phyloP scores from a whole-genome alignment of 345 rosid genomes.

The Gynandropsis gynandra region DNA sequence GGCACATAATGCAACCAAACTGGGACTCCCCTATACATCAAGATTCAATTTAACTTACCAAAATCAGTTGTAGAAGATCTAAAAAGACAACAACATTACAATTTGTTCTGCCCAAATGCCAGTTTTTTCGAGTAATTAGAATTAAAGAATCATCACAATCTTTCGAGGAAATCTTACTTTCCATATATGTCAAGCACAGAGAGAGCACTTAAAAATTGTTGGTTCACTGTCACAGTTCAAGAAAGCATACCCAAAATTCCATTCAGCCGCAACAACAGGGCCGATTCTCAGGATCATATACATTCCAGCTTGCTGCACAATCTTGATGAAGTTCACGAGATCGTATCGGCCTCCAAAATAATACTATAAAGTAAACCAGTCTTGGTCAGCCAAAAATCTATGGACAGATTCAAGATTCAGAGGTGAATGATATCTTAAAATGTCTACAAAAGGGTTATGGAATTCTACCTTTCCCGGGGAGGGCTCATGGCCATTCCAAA shows the following conservation, averaged over 20 bases:
- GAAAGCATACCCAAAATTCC: constrained; percentile 69
- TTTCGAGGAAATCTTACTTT: too few relatives aligned
- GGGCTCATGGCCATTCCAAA: constrained; percentile 92
- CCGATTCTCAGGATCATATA: constrained; percentile 92
- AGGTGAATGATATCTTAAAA: background rate
- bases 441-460: background rate
- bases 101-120: too few relatives aligned
- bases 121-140: too few relatives aligned
- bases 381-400: background rate
- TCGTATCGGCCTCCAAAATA: constrained; percentile 72
- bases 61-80: background rate
- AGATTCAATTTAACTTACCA: background rate
- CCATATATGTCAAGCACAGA: too few relatives aligned
- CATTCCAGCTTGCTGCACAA: constrained; percentile 81
- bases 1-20: constrained; percentile 89
- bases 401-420: background rate
- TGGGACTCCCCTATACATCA: constrained; percentile 63
- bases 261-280: constrained; percentile 91
- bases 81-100: background rate
- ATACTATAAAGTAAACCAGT: constrained; percentile 34
- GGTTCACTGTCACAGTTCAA: too few relatives aligned
- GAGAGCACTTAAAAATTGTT: too few relatives aligned
- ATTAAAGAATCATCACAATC: too few relatives aligned
- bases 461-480: constrained; percentile 58
- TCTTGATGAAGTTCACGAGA: constrained; percentile 84